Base-by-base conservation (phyloP, 164 flowering plant genomes). In the Sextonia rubra region DNA sequence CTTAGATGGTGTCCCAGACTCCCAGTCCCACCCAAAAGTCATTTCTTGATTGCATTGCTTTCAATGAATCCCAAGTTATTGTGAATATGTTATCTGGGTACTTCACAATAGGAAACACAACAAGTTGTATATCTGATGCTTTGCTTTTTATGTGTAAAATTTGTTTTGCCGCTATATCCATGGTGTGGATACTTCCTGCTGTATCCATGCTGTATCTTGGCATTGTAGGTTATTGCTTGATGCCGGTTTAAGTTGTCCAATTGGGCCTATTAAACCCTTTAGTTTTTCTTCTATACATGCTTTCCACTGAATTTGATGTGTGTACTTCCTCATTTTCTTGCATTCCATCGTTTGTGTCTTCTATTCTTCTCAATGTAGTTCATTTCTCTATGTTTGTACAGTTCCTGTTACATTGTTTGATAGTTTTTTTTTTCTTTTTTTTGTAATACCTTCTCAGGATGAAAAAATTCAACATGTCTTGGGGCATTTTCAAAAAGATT, bases 401-500 rank as follows among this genome's bases (percentile, higher is more conserved):
- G 17, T 52, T 52, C 58, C 58, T 20, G 14, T 52, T 52, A 12
- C 44, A 52, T 52, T 52, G 17, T 12, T 17, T 52, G 12, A 22
- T 61, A 2, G n/a, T 27, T 61, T 17, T 23, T 17, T 70, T 75
- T 17, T 47, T 29, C 73, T 58, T 52, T 17, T 70, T 75, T 17
- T 47, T 29, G 70, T 58, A 44, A 7, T 37, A 1, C 44, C 44
- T 37, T 63, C 68, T 8, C 77, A 82, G 85, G 85, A 80, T 71
- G 79, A 85, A 73, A 94, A 82, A 79, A 70, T 94, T 71, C 85
- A 90, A 71, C 75, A 77, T 83, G 82, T 86, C 26, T 80, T 90
- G 80, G 98, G 98, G 20, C 94, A 94, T 79, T 82, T 85, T 75
- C 93, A 84, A 74, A 90, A 84, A 79, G 94, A 86, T 80, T 94